Conservation (phyloP, 192 early-diverging fungal species). For the Podila epicladia region DNA sequence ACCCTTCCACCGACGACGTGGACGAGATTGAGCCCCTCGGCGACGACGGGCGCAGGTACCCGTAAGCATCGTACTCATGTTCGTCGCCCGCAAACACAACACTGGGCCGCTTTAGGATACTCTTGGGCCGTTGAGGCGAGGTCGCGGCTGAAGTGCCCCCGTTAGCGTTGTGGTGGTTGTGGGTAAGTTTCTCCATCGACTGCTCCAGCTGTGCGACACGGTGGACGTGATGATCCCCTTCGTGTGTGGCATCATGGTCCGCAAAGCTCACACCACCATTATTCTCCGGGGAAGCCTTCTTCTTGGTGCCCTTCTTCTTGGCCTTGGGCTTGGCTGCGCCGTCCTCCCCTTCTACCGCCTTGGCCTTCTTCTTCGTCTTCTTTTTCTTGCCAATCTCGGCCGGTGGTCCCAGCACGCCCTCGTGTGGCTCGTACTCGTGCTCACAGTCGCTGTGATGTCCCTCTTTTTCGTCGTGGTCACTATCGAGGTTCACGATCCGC, state of each 20-base stretch:
- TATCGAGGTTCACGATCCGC: slow-evolving; percentile 37
- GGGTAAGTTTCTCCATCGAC: slow-evolving; percentile 16
- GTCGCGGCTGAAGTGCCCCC: neutral
- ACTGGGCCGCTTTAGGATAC: slow-evolving; percentile 11
- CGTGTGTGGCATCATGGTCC: slow-evolving; percentile 9
- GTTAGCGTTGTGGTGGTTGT: neutral
- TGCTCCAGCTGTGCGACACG: slow-evolving; percentile 34
- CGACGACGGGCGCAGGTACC: slow-evolving; percentile 20
- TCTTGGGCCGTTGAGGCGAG: slow-evolving; percentile 10
- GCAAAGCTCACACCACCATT: slow-evolving; percentile 23
- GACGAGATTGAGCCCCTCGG: slow-evolving; percentile 34
- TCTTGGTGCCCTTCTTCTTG: slow-evolving; percentile 9
- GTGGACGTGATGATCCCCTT: slow-evolving; percentile 42
- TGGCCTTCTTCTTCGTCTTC: slow-evolving; percentile 35
- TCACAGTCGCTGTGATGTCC: neutral
- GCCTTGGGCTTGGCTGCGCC: neutral
- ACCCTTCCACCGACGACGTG: neutral
- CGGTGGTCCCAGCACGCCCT: slow-evolving; percentile 10
- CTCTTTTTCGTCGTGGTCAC: slow-evolving; percentile 10
- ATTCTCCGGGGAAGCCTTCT: slow-evolving; percentile 1
- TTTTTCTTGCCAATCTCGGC: slow-evolving; percentile 16
- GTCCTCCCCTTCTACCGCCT: neutral
- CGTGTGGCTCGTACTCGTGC: slow-evolving; percentile 11
- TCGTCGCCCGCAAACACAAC: neutral
- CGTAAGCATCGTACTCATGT: neutral